A percentile compares a stretch with the other conserved stretches of the same genome.
Conservation (phyloP, 2,329 filamentous ascomycete species). For the Trichoderma pleuroti region DNA sequence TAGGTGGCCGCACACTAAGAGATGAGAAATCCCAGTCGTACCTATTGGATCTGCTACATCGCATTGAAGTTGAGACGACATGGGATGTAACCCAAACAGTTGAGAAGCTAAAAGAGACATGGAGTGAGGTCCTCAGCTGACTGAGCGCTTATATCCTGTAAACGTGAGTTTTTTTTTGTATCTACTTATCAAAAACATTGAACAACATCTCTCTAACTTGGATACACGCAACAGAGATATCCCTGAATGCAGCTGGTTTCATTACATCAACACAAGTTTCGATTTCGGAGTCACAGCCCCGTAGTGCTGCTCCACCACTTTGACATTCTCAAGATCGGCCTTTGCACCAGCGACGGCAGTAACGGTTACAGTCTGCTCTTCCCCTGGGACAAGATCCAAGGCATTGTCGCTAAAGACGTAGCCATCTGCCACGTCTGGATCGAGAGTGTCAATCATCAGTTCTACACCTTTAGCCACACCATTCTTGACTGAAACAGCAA, state of each 20-base stretch:
- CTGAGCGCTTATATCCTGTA: background rate
- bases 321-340: background rate
- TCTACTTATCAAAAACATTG: background rate
- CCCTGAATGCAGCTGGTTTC: background rate
- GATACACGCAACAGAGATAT: background rate
- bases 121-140: background rate
- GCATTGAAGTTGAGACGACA: conserved; percentile 4
- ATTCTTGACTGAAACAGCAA: background rate
- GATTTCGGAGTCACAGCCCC: background rate
- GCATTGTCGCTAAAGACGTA: conserved; percentile 6
- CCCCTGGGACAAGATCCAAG: conserved; percentile 1
- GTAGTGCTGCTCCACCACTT: conserved; percentile 2
- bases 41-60: background rate
- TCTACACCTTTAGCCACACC: conserved; percentile 9
- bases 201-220: background rate
- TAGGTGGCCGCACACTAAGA: background rate
- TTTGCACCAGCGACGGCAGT: background rate
- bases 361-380: conserved; percentile 12
- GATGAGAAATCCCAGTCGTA: background rate
- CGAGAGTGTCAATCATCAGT: background rate
- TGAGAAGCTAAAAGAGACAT: background rate
- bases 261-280: background rate
- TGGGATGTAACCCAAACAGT: conserved; percentile 8
- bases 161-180: background rate
- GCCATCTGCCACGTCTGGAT: background rate